phyloP scores from a whole-genome alignment of 805 yeast species.

The Lachancea sp. region DNA sequence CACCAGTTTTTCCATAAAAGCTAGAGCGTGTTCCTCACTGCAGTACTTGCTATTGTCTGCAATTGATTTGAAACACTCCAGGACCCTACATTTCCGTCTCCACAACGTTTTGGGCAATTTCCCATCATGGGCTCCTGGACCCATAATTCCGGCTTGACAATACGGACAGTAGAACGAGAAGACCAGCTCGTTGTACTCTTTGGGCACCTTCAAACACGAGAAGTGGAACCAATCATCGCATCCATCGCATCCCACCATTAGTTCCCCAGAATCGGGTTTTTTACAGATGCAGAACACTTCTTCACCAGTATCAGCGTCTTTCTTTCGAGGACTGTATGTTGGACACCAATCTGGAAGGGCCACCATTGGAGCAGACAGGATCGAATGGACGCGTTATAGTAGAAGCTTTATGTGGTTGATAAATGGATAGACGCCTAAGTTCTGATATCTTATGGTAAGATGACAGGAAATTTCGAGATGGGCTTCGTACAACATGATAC shows the following conservation, averaged over 20 bases:
- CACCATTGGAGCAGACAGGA: background rate
- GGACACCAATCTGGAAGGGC: constrained; percentile 32
- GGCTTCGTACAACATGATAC: too few relatives aligned
- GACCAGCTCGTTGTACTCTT: constrained; percentile 47
- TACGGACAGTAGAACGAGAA: constrained; percentile 65
- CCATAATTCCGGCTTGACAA: constrained; percentile 46
- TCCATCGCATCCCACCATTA: constrained; percentile 93
- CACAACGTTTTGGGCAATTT: constrained; percentile 49
- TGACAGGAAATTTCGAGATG: too few relatives aligned
- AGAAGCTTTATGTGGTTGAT: too few relatives aligned
- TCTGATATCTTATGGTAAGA: too few relatives aligned
- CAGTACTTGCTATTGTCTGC: constrained; percentile 60
- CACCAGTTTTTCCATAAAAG: constrained; percentile 15
- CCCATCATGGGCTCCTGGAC: constrained; percentile 23
- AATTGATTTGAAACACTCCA: constrained; percentile 40
- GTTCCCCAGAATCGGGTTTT: constrained; percentile 65
- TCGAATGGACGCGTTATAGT: background rate
- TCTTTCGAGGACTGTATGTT: constrained; percentile 19
- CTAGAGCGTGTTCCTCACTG: constrained; percentile 58
- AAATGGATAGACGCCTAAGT: too few relatives aligned
- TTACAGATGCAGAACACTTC: constrained; percentile 75
- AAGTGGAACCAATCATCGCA: constrained; percentile 96
- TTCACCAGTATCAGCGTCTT: constrained; percentile 36
- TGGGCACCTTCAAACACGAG: constrained; percentile 58
- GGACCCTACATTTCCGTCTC: constrained; percentile 69